phyloP scores from a whole-genome alignment of 257 asterid genomes.

The Eustoma russellianum region DNA sequence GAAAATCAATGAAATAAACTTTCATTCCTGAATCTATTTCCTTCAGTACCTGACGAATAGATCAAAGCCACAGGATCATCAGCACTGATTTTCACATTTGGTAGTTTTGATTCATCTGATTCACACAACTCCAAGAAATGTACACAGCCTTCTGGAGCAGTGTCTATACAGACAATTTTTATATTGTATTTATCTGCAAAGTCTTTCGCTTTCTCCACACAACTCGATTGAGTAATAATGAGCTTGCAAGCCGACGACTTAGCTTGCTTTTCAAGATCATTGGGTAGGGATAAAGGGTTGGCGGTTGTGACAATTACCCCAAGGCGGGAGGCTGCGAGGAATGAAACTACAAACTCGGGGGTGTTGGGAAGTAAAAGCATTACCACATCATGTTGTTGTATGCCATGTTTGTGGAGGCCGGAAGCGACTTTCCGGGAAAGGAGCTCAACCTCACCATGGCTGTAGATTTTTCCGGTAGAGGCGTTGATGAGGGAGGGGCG shows the following conservation, averaged over 20 bases:
- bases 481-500: conserved; percentile 27
- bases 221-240: conserved; percentile 20
- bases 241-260: conserved; percentile 24
- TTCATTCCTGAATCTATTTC: too few relatives aligned
- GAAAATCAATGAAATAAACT: too few relatives aligned
- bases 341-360: conserved; percentile 26
- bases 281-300: conserved; percentile 25
- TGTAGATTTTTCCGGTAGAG: conserved; percentile 13
- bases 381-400: conserved; percentile 21
- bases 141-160: conserved; percentile 7
- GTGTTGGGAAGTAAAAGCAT: conserved; percentile 29
- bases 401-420: conserved; percentile 18
- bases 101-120: conserved; percentile 7
- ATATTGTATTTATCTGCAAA: conserved; percentile 8
- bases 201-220: conserved; percentile 18
- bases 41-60: conserved; percentile 33
- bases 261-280: conserved; percentile 23
- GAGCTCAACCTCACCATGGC: conserved; percentile 21
- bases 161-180: conserved; percentile 15
- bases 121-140: conserved; percentile 14
- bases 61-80: conserved; percentile 24
- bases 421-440: conserved; percentile 17
- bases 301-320: conserved; percentile 28
- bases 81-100: conserved; percentile 14
- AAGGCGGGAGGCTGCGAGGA: conserved; percentile 23